These are phyloP conservation scores for Fusarium torulosum DNA, from an alignment of 2,329 filamentous ascomycete species.

Conservation along the genomic window DNA sequence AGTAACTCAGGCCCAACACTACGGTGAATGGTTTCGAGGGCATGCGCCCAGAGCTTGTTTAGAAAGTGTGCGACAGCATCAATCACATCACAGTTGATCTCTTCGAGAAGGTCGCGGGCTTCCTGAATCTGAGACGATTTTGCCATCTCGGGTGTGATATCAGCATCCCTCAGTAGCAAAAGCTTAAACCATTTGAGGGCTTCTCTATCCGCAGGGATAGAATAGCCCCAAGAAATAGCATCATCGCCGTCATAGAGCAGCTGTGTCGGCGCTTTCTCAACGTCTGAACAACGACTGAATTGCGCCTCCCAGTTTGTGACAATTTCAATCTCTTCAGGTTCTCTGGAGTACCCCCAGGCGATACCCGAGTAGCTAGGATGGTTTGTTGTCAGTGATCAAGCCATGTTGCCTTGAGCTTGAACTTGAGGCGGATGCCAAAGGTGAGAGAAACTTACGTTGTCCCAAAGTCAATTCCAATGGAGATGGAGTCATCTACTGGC, in stretches of 20 bases:
- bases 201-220: conserved; percentile 37
- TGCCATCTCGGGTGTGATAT: too few species aligned
- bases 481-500: too few species aligned
- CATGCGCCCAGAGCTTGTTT: conserved; percentile 51
- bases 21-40: conserved; percentile 43
- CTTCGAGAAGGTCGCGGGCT: too few species aligned
- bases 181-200: conserved; percentile 59
- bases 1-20: conserved; percentile 24
- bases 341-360: conserved; percentile 53
- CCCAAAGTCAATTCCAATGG: too few species aligned
- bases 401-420: too few species aligned
- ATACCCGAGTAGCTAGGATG: conserved; percentile 59
- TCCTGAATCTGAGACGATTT: too few species aligned
- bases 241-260: conserved; percentile 33
- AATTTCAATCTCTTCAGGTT: conserved; percentile 47
- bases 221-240: conserved; percentile 51
- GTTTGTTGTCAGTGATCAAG: too few species aligned
- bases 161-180: too few species aligned
- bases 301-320: conserved; percentile 51
- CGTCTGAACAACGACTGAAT: conserved; percentile 43
- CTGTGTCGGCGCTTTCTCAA: conserved; percentile 50
- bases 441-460: too few species aligned
- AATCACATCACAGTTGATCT: too few species aligned
- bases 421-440: too few species aligned
- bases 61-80: conserved; percentile 52